Evolutionary conservation across 192 early-diverging fungal genomes (phyloP), one percentile per base, ranked within the genome.

Genomic region (Coemansia sp.): DNA sequence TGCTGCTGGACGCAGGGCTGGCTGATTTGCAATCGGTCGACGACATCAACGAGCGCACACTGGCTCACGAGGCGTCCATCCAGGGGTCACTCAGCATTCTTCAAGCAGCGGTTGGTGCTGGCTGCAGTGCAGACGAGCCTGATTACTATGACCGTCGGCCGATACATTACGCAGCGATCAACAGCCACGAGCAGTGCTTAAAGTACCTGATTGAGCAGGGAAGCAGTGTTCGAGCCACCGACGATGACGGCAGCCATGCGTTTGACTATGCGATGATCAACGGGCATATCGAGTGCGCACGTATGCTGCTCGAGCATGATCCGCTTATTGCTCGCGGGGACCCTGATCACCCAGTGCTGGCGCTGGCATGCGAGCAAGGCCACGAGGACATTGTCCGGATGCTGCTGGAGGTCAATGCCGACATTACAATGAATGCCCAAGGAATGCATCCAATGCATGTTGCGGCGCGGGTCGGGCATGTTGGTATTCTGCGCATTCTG

Each of bases 121-220:
- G 78, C 35, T 61, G 66, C 63, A 23, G 38, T n/a, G 62, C 69
- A 2, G 82, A 88, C 59, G 85, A 74, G 25, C 67, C 83, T n/a
- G 97, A 99, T 72, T 90, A 94, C 39, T 98, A 97, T 73, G 93
- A 90, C 54, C 77, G 95, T 49, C 90, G 86, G 17, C 88, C 96
- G 3, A 64, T 97, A 32, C 97, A 99, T 72, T 99, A 99, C 67
- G 92, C 92, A 0, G 87, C 93, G 10, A 95, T 98, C 90, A 88
- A 94, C 65, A 96, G 94, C 15, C 87, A 90, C 62, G 68, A 73
- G 10, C 88, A 89, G 6, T 88, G 89, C 25, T 70, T 94, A 19
- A 81, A 70, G 35, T 90, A 82, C 24, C 68, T 91, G 22, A 67
- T 90, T 0, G 72, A 71, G 5, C 62, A 73, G 29, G 81, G 82